A percentile compares a stretch with the other conserved stretches of the same genome.
These are phyloP conservation scores for Mycena albidolilacea DNA, from an alignment of 768 basidiomycete species.

Conservation along the genomic window DNA sequence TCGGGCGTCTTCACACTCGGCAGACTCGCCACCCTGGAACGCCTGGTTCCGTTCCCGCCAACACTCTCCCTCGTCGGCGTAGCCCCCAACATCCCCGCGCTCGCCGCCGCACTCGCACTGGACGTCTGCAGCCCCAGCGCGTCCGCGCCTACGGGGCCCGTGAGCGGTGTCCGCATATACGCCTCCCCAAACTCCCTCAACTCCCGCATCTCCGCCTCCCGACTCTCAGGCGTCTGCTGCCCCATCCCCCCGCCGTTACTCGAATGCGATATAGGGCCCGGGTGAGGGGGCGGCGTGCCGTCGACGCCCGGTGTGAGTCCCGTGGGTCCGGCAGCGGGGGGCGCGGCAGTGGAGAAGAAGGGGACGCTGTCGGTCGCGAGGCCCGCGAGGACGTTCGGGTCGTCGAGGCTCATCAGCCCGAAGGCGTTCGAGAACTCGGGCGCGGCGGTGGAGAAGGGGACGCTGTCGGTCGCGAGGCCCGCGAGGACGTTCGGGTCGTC, in stretches of 20 bases:
- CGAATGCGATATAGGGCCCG: neutral
- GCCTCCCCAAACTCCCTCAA: slow-evolving; percentile 82
- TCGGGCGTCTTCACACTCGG: slow-evolving; percentile 80
- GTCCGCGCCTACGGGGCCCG: slow-evolving; percentile 51
- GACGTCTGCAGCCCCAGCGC: slow-evolving; percentile 41
- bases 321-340: neutral
- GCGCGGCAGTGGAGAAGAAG: slow-evolving; percentile 63
- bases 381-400: slow-evolving; percentile 76
- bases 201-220: slow-evolving; percentile 62
- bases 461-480: slow-evolving; percentile 68
- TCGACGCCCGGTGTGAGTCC: neutral
- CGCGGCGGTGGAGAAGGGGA: slow-evolving; percentile 63
- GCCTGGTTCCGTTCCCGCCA: slow-evolving; percentile 21
- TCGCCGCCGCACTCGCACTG: slow-evolving; percentile 19
- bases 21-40: slow-evolving; percentile 76
- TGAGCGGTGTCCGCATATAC: slow-evolving; percentile 79
- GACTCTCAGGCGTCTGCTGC: slow-evolving; percentile 46
- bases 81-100: slow-evolving; percentile 9
- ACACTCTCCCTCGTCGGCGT: slow-evolving; percentile 1
- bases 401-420: slow-evolving; percentile 83
- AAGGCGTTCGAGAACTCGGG: slow-evolving; percentile 72
- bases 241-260: slow-evolving; percentile 32
- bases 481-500: slow-evolving; percentile 82
- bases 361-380: slow-evolving; percentile 71
- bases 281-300: neutral